Base-by-base conservation (phyloP, 1,284 basidiomycete genomes). In the Rhodofomes roseus region DNA sequence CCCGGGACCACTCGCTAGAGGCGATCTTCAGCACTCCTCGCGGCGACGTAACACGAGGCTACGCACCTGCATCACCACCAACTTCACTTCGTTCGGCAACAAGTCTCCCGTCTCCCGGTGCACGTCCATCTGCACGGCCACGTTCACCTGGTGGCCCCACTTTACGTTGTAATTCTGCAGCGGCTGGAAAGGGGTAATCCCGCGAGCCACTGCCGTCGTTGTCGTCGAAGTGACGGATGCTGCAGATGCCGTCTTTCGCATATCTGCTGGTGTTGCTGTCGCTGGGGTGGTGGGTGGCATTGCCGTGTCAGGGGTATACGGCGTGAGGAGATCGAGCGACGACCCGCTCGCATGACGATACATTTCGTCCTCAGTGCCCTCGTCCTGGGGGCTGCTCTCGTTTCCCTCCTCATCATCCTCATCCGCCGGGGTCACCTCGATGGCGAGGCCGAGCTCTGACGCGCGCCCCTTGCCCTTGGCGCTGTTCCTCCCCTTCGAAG, bases 41-140 rank as follows among this genome's bases (percentile, higher is more conserved):
- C 36, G 27, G 54, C 9, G 9, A 8, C 34, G 29, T 46, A 25
- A 34, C 18, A 44, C 6, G 50, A 29, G 55, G 39, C 48, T 8
- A 54, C 56, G 58, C 62, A 81, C 82, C 74, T 90, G 89, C 74
- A 86, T 81, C 36, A 90, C 80, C 36, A 83, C 78, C 11, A 91
- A 78, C 71, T 87, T 90, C 60, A 89, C 78, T 27, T 82, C 81
- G 67, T 77, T 83, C 4, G 85, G 78, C 9, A 82, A 75, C 4
- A 91, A 76, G 36, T 77, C 76, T 25, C 62, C 64, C n/a, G 79
- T 79, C 57, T 82, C 79, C 46, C 85, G 77, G 53, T 84, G 79
- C 5, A 90, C 77, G 60, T 82, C 81, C 75, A 90, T 83, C 66
- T 86, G 82, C 23, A 90, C 78, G 8, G 83, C 74, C 9, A 85